These are phyloP conservation scores for Stygiomarasmius scandens DNA, from an alignment of 1,284 basidiomycete genomes.

Conservation along the genomic window DNA sequence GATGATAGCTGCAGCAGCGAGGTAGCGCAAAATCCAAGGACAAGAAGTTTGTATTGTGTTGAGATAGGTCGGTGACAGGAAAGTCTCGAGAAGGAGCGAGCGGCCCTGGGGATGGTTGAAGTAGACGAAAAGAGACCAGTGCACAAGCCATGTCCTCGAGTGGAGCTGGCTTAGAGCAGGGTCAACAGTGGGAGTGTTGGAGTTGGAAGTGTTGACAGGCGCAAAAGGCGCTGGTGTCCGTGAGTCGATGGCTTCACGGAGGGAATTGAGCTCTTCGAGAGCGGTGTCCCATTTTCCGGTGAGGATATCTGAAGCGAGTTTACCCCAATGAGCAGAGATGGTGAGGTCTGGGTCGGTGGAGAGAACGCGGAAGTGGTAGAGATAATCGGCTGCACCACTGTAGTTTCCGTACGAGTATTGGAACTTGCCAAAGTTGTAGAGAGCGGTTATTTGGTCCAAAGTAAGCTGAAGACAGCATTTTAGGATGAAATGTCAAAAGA, in stretches of 20 bases:
- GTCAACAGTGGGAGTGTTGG: slow-evolving; percentile 30
- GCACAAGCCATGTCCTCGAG: slow-evolving; percentile 95
- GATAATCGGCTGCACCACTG: slow-evolving; percentile 93
- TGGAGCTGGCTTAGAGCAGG: slow-evolving; percentile 82
- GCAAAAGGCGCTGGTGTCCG: slow-evolving; percentile 58
- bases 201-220: slow-evolving; percentile 47
- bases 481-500: slow-evolving; percentile 8
- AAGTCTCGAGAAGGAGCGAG: slow-evolving; percentile 93
- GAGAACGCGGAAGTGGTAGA: slow-evolving; percentile 98
- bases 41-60: slow-evolving; percentile 97
- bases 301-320: slow-evolving; percentile 95
- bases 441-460: slow-evolving; percentile 90
- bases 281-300: slow-evolving; percentile 95
- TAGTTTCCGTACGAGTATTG: slow-evolving; percentile 98
- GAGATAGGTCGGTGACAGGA: slow-evolving; percentile 94
- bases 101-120: slow-evolving; percentile 95
- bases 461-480: slow-evolving; percentile 65
- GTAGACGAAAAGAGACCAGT: slow-evolving; percentile 98
- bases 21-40: slow-evolving; percentile 95
- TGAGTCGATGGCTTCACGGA: slow-evolving; percentile 90
- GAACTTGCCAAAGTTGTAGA: slow-evolving; percentile 98
- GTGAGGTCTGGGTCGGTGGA: slow-evolving; percentile 92
- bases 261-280: slow-evolving; percentile 90
- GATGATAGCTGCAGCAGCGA: slow-evolving; percentile 90
- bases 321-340: slow-evolving; percentile 97